These are phyloP conservation scores for Boehmeria nivea DNA, from an alignment of 306 rosid genomes.

Conservation along the genomic window DNA sequence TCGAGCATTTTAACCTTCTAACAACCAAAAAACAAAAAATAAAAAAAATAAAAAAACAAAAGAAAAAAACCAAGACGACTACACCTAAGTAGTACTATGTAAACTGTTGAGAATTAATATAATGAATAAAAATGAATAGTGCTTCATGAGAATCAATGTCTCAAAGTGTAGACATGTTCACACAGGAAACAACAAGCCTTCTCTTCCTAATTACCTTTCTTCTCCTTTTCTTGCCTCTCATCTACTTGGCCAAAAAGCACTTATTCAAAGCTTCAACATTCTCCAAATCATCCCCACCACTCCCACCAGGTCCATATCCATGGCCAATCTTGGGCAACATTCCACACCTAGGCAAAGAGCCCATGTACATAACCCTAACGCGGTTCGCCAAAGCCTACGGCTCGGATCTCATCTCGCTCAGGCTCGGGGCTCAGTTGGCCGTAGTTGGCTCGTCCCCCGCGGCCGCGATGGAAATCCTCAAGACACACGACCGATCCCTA, in stretches of 20 bases:
- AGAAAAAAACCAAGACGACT: no score
- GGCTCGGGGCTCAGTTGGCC: conserved; percentile 2
- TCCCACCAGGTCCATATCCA: conserved; percentile 22
- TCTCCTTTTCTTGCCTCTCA: neutral
- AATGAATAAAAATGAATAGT: no score
- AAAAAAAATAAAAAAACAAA: no score
- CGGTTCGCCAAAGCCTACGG: neutral
- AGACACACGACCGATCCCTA: conserved; percentile 3
- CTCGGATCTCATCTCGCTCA: conserved; percentile 4
- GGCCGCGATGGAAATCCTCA: conserved; percentile 16
- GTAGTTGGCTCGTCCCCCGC: neutral
- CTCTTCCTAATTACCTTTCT: neutral
- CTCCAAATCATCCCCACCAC: conserved; percentile 1
- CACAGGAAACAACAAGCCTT: no score
- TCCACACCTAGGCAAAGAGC: neutral
- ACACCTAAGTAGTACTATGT: no score
- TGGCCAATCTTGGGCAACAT: conserved; percentile 25
- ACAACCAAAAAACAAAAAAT: no score
- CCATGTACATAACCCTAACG: neutral
- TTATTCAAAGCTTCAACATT: neutral
- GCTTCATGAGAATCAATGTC: no score
- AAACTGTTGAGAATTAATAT: no score
- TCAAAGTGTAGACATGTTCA: no score
- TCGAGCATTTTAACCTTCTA: no score
- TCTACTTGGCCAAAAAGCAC: neutral